phyloP scores from a whole-genome alignment of 106 monocot species.

The Dendrobium chrysotoxum region DNA sequence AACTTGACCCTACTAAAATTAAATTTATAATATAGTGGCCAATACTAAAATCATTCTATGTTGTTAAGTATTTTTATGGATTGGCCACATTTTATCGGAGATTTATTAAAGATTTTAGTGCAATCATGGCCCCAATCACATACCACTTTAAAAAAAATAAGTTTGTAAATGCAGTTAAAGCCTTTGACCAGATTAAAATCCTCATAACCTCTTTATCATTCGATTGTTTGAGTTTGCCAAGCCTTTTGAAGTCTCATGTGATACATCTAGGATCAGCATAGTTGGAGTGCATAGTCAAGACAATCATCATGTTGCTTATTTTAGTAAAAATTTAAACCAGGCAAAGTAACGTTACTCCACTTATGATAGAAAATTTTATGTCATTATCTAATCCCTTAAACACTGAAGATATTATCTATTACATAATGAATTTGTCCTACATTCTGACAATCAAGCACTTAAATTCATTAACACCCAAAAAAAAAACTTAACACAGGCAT shows the following conservation, averaged over 20 bases:
- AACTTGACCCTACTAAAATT: background rate
- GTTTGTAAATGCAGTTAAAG: background rate
- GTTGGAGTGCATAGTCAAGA: background rate
- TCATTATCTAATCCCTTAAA: background rate
- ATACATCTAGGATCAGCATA: background rate
- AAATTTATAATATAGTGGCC: background rate
- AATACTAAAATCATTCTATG: no score
- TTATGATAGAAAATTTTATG: conserved; percentile 4
- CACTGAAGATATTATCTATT: background rate
- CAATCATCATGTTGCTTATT: background rate
- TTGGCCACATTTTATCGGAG: no score
- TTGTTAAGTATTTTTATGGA: no score
- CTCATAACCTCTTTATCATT: no score
- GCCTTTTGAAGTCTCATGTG: conserved; percentile 1
- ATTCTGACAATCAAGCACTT: background rate
- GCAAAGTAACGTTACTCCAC: background rate
- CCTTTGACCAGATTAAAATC: no score
- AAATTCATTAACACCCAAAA: no score
- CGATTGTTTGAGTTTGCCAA: background rate
- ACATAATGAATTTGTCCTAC: background rate
- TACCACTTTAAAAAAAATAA: background rate
- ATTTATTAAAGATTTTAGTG: background rate
- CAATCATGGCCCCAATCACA: background rate
- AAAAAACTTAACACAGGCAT: no score
- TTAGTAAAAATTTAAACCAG: background rate